Evolutionary conservation across 2,329 filamentous ascomycete species (phyloP).

Genomic region (Lachnellula hyalina): DNA sequence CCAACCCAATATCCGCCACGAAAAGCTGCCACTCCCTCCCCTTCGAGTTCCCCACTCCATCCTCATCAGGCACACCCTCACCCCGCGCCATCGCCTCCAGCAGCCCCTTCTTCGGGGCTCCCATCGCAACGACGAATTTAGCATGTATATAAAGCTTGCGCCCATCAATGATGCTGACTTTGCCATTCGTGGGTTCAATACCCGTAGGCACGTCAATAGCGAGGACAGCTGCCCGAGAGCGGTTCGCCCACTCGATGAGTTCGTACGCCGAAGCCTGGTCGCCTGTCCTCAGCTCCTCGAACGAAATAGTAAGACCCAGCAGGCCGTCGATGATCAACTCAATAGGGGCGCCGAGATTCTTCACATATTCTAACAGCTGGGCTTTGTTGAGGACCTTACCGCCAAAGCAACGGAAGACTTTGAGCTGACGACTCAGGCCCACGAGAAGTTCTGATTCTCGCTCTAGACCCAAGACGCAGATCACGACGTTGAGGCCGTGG

Average conservation of each 20-base stretch:
- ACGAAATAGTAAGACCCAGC: slow-evolving; percentile 78
- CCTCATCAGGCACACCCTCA: slow-evolving; percentile 26
- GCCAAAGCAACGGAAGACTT: slow-evolving; percentile 78
- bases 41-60: slow-evolving; percentile 22
- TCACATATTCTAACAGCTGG: slow-evolving; percentile 57
- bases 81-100: slow-evolving; percentile 59
- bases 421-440: slow-evolving; percentile 73
- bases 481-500: slow-evolving; percentile 71
- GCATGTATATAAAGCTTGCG: slow-evolving; percentile 74
- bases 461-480: slow-evolving; percentile 81
- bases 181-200: slow-evolving; percentile 72
- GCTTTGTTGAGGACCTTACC: slow-evolving; percentile 62
- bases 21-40: slow-evolving; percentile 64
- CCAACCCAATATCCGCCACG: slow-evolving; percentile 82
- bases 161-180: slow-evolving; percentile 63
- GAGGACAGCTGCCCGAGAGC: slow-evolving; percentile 74
- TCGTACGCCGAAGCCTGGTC: slow-evolving; percentile 82
- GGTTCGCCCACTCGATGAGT: slow-evolving; percentile 90
- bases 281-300: slow-evolving; percentile 78
- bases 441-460: slow-evolving; percentile 76
- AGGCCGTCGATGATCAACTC: slow-evolving; percentile 86
- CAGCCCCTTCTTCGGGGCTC: slow-evolving; percentile 79
- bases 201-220: slow-evolving; percentile 91
- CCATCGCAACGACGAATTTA: slow-evolving; percentile 78
- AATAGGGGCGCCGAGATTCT: slow-evolving; percentile 55